These are phyloP conservation scores for Aspergillus ochraceoroseus DNA, from an alignment of 2,329 filamentous ascomycete genomes.

Conservation along the genomic window DNA sequence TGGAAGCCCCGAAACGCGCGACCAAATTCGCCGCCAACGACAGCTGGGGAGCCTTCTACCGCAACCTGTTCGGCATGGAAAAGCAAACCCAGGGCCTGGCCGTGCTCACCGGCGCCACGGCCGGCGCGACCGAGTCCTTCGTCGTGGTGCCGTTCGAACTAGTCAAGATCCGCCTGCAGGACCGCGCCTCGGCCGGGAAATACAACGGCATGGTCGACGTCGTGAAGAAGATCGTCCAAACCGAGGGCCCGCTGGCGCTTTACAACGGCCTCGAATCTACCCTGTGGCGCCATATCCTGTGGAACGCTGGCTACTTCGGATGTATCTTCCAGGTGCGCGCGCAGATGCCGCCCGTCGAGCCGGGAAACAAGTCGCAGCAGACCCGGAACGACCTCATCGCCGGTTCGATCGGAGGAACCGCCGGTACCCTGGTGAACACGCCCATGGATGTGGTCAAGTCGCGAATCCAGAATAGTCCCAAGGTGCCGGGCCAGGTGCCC, in stretches of 20 bases:
- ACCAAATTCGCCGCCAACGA: slow-evolving; percentile 99
- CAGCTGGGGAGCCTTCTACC: slow-evolving; percentile 94
- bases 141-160: slow-evolving; percentile 98
- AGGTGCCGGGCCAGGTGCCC: slow-evolving; percentile 70
- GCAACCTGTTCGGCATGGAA: slow-evolving; percentile 71
- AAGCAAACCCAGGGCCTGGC: slow-evolving; percentile 92
- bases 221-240: slow-evolving; percentile 64
- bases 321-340: slow-evolving; percentile 95
- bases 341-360: slow-evolving; percentile 70
- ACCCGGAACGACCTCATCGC: slow-evolving; percentile 84
- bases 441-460: slow-evolving; percentile 98
- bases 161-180: slow-evolving; percentile 96
- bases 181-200: slow-evolving; percentile 82
- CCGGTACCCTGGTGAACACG: slow-evolving; percentile 89
- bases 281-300: slow-evolving; percentile 88
- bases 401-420: slow-evolving; percentile 80
- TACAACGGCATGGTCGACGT: slow-evolving; percentile 53
- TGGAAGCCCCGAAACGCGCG: slow-evolving; percentile 94
- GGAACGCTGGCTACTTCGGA: slow-evolving; percentile 96
- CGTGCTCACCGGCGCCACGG: slow-evolving; percentile 86
- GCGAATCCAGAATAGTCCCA: slow-evolving; percentile 89
- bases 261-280: slow-evolving; percentile 98
- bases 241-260: slow-evolving; percentile 78
- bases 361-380: slow-evolving; percentile 66
- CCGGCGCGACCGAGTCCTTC: slow-evolving; percentile 91